Conservation (phyloP, 163 green algal genomes). For the Scenedesmus sp. region DNA sequence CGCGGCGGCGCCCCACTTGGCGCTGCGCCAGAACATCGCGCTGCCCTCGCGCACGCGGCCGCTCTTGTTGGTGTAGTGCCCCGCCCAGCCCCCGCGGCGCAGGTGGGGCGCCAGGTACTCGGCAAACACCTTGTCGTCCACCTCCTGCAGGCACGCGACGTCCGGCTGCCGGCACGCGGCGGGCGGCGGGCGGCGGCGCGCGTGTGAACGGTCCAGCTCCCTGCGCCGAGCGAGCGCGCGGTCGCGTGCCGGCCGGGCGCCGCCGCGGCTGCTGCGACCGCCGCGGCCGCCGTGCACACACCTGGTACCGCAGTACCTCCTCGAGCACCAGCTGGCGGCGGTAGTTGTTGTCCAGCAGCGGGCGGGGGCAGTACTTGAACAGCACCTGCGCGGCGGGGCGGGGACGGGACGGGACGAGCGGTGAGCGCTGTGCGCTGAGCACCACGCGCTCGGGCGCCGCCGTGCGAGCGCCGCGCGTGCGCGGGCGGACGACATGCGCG, state of each 20-base stretch:
- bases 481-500: no score
- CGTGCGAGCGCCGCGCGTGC: neutral
- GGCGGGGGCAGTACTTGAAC: slow-evolving; percentile 83
- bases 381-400: slow-evolving; percentile 58
- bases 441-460: neutral
- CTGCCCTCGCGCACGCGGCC: slow-evolving; percentile 82
- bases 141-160: slow-evolving; percentile 79
- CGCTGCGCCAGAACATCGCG: slow-evolving; percentile 82
- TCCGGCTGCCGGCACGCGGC: no score
- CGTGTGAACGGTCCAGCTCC: no score
- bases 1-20: slow-evolving; percentile 63
- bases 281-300: slow-evolving; percentile 49
- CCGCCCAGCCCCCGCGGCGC: slow-evolving; percentile 39
- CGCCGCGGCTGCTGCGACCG: no score
- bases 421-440: no score
- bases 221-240: no score
- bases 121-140: slow-evolving; percentile 83
- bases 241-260: no score
- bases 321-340: slow-evolving; percentile 79
- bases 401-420: no score
- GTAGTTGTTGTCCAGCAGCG: slow-evolving; percentile 66
- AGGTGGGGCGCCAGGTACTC: slow-evolving; percentile 66
- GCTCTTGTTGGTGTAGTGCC: slow-evolving; percentile 89
- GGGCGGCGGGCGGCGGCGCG: no score
- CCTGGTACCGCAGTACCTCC: slow-evolving; percentile 81